Conservation (phyloP, 2,329 filamentous ascomycete genomes). For the Fusarium neocosmosporiellum region DNA sequence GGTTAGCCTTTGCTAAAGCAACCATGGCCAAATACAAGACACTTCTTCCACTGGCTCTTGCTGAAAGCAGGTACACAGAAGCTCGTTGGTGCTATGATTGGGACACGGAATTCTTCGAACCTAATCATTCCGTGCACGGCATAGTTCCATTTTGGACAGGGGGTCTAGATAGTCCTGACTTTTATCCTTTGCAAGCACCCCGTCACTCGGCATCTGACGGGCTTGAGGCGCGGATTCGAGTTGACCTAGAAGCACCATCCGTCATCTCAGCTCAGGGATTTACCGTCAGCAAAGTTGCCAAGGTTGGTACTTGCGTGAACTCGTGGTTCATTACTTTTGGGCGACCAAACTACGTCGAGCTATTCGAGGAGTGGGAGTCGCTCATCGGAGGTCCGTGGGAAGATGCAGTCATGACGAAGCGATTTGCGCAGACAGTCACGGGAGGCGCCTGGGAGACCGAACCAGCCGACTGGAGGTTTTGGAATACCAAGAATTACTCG, state of each 20-base stretch:
- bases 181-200: slow-evolving; percentile 12
- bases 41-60: slow-evolving; percentile 7
- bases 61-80: not conserved
- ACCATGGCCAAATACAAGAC: slow-evolving; percentile 20
- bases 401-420: not conserved
- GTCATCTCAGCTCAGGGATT: slow-evolving; percentile 14
- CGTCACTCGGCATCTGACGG: slow-evolving; percentile 10
- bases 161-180: slow-evolving; percentile 10
- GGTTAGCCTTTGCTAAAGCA: slow-evolving; percentile 12
- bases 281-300: slow-evolving; percentile 1
- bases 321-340: slow-evolving; percentile 4
- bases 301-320: slow-evolving; percentile 3
- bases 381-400: slow-evolving; percentile 15
- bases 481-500: slow-evolving; percentile 16
- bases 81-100: slow-evolving; percentile 18
- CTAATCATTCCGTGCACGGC: not conserved
- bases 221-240: slow-evolving; percentile 3
- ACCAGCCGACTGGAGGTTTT: slow-evolving; percentile 12
- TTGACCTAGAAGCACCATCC: slow-evolving; percentile 4
- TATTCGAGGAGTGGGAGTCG: slow-evolving; percentile 16
- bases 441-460: slow-evolving; percentile 11
- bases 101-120: slow-evolving; percentile 5
- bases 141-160: slow-evolving; percentile 16
- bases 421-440: slow-evolving; percentile 9
- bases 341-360: slow-evolving; percentile 15